Evolutionary conservation across 176 grass and related monocot species (phyloP), one percentile per base, ranked within the genome.

Genomic region (Melocanna baccifera): DNA sequence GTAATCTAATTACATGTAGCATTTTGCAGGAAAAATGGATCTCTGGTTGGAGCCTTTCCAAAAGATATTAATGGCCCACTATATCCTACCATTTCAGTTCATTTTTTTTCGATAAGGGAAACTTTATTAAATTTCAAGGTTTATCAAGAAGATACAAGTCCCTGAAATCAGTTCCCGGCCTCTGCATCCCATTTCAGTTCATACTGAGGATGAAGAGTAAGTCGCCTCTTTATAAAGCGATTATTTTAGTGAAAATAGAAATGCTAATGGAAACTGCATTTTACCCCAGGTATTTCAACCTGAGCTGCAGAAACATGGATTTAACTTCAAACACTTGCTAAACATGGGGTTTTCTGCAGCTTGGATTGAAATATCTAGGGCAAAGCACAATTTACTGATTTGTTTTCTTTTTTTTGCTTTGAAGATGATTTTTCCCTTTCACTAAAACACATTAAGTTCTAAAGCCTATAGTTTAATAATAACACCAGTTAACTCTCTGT

Each of bases 191-290:
- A 79, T 99, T 61, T 91, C 97, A 70, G 97, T 99, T 82, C 97
- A 96, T 81, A 96, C 91, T 78, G 88, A 86, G 53, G 90, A 92
- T 91, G 97, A 99, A 87, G 91, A 94, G 97, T 96, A 94, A 80
- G 88, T 26, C 86, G 20, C 20, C 46, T 43, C 58, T 70, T 84
- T 67, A 46, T 73, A 47, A 86, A 66, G 37, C 46, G 25, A 36
- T 47, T 64, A n/a, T 55, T 64, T 78, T 34, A 34, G 13, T 76
- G 34, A 57, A 78, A 56, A 57, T 51, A 58, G 62, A 83, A 37
- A 78, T 47, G 16, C 47, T 78, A 78, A 50, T 68, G 47, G 39
- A 73, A 70, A 62, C 43, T 86, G 28, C 28, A 23, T 72, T 82
- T 77, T 20, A 65, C 22, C 11, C 48, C 57, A 40, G 15, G 40